Percentiles rank a stretch among this genome's conserved stretches.
These are phyloP conservation scores for Aureobasidium sp. DNA, from an alignment of 2,329 filamentous ascomycete species.

Conservation along the genomic window DNA sequence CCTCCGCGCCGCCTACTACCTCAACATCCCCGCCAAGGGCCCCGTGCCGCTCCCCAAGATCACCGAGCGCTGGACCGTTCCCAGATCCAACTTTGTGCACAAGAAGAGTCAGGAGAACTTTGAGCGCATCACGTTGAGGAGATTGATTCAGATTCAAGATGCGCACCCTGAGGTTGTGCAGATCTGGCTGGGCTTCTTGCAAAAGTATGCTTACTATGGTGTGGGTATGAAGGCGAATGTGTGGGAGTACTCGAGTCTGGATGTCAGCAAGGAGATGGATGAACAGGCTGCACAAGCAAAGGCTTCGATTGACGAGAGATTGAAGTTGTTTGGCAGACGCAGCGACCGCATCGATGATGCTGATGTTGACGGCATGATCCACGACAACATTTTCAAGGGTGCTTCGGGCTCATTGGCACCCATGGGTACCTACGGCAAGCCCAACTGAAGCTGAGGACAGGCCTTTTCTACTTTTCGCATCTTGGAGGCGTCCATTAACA, in stretches of 20 bases:
- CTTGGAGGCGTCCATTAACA: neutral
- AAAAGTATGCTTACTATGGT: slow-evolving; percentile 90
- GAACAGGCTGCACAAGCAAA: slow-evolving; percentile 27
- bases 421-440: slow-evolving; percentile 20
- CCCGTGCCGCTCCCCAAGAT: slow-evolving; percentile 81
- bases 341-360: slow-evolving; percentile 21
- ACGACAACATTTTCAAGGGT: slow-evolving; percentile 28
- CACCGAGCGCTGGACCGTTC: slow-evolving; percentile 90
- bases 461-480: neutral
- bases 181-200: slow-evolving; percentile 84
- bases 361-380: slow-evolving; percentile 17
- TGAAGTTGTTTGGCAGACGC: slow-evolving; percentile 25
- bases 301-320: slow-evolving; percentile 24
- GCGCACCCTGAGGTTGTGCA: slow-evolving; percentile 83
- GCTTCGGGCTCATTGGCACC: slow-evolving; percentile 25
- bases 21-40: slow-evolving; percentile 76
- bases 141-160: slow-evolving; percentile 88
- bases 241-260: slow-evolving; percentile 68
- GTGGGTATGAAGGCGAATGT: slow-evolving; percentile 98
- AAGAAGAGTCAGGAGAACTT: slow-evolving; percentile 99
- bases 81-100: slow-evolving; percentile 80
- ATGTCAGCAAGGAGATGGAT: slow-evolving; percentile 29
- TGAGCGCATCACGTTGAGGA: slow-evolving; percentile 77
- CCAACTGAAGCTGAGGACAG: slow-evolving; percentile 4
- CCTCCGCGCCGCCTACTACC: slow-evolving; percentile 87